These are phyloP conservation scores for Neophaeococcomyces mojaviensis DNA, from an alignment of 2,329 filamentous ascomycete species.

Conservation along the genomic window DNA sequence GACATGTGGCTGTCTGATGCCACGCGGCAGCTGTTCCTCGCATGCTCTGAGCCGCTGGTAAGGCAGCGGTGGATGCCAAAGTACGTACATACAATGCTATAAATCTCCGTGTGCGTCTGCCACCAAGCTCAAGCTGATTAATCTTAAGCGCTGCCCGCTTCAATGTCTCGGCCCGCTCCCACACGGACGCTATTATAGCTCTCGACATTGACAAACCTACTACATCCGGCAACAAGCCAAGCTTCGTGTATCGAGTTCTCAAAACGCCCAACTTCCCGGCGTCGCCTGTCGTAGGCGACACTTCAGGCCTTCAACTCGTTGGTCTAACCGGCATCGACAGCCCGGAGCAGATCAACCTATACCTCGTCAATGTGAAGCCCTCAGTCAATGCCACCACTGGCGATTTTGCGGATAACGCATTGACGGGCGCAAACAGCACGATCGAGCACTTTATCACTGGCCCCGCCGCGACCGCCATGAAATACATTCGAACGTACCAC, in stretches of 20 bases:
- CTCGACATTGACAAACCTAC: conserved; percentile 25
- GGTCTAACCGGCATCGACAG: conserved; percentile 24
- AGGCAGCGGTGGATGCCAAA: conserved; percentile 24
- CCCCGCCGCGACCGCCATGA: conserved; percentile 22
- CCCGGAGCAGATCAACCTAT: conserved; percentile 11
- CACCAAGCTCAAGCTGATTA: background rate
- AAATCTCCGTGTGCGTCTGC: background rate
- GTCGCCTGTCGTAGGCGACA: conserved; percentile 28
- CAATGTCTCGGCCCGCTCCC: conserved; percentile 21
- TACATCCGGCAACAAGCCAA: conserved; percentile 1
- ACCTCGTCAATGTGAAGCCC: conserved; percentile 31
- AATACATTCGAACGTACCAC: conserved; percentile 25
- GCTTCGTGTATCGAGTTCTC: conserved; percentile 19
- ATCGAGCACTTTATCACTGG: conserved; percentile 30
- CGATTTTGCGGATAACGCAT: conserved; percentile 24
- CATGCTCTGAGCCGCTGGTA: conserved; percentile 21
- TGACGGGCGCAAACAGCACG: conserved; percentile 31
- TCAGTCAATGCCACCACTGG: conserved; percentile 27
- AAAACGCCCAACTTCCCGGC: conserved; percentile 15
- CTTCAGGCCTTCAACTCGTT: conserved; percentile 27
- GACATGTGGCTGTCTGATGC: conserved; percentile 26
- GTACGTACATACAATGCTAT: conserved; percentile 7
- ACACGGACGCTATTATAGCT: conserved; percentile 24
- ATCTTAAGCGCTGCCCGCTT: conserved; percentile 15
- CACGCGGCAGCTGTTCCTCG: conserved; percentile 24